Evolutionary conservation across 345 rosid genomes (phyloP).

Genomic region (Sisymbrium altissimum): DNA sequence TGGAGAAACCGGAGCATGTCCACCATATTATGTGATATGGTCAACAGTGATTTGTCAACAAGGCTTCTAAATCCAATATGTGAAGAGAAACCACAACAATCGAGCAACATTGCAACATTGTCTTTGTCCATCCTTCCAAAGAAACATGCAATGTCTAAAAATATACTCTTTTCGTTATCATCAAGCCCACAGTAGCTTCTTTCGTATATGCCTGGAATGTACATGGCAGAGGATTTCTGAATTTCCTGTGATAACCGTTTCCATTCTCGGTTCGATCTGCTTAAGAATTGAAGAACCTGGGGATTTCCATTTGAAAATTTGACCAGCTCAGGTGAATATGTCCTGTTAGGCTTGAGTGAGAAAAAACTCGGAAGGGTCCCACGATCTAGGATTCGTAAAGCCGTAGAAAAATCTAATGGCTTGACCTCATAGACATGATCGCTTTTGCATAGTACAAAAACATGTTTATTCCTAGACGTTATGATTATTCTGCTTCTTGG

Average conservation of each 20-base stretch:
- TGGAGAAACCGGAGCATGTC: constrained; percentile 29
- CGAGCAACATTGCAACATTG: constrained; percentile 22
- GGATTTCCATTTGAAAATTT: constrained; percentile 32
- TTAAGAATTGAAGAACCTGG: constrained; percentile 12
- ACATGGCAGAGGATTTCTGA: background rate
- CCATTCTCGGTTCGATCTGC: background rate
- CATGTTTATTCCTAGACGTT: constrained; percentile 27
- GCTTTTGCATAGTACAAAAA: constrained; percentile 3
- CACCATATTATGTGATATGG: constrained; percentile 4
- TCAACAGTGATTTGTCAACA: constrained; percentile 33
- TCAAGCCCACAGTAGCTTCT: constrained; percentile 36
- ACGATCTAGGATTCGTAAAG: background rate
- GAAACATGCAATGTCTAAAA: constrained; percentile 42
- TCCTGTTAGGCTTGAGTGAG: background rate
- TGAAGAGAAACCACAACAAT: constrained; percentile 34
- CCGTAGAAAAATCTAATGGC: constrained; percentile 9
- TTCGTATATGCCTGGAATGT: constrained; percentile 23
- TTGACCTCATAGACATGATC: constrained; percentile 30
- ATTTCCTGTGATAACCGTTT: background rate
- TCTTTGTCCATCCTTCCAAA: constrained; percentile 24
- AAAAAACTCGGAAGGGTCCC: background rate
- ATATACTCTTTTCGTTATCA: constrained; percentile 31
- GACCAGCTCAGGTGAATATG: background rate
- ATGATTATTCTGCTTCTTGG: constrained; percentile 32
- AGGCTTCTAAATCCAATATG: constrained; percentile 34